Evolutionary conservation across 805 yeast genomes (phyloP), one percentile per base, ranked within the genome.

Genomic region (Candida hungchunana): DNA sequence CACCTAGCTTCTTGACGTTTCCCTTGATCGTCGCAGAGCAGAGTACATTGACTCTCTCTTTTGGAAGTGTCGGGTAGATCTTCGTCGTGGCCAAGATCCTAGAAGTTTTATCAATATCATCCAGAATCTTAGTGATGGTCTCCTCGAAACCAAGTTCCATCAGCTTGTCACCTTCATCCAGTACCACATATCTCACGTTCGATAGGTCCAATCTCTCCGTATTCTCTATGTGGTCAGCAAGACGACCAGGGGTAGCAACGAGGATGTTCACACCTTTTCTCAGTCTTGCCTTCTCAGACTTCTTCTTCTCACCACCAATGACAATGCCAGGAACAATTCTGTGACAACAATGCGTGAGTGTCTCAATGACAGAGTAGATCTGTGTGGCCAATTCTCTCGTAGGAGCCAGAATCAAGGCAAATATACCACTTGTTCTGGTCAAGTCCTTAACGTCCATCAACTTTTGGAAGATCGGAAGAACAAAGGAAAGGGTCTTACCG

Each of bases 301-400:
- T 94, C 60, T 90, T 90, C 73, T 90, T 89, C 58, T 93, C 99
- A 43, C 99, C 99, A 55, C 99, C 99, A 62, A 88, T 88, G 18
- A 93, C 95, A 26, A 89, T 76, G 26, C 97, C 96, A 1, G 98
- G 97, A 5, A 94, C 98, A 28, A 93, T 73, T 59, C 83, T 77
- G 54, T 85, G 95, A 56, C 90, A 82, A 54, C 89, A 77, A 37
- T 82, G 71, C 26, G 80, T 69, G 21, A 93, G 59, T 2, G 76
- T 67, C 48, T 84, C 90, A 40, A 88, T 67, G 4, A 89, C 96
- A 6, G 82, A 66, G 53, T 84, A 82, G 33, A 90, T 88, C 60
- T 93, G 99, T 6, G 77, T 75, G 0, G 97, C 96, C 53, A 93
- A 70, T 60, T 93, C 99, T 59, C 99, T 75, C 0, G 99, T 93